Percentiles rank a stretch among this genome's conserved stretches.
Evolutionary conservation across 257 asterid genomes (phyloP).

Genomic region (Fraxinus cuspidata): DNA sequence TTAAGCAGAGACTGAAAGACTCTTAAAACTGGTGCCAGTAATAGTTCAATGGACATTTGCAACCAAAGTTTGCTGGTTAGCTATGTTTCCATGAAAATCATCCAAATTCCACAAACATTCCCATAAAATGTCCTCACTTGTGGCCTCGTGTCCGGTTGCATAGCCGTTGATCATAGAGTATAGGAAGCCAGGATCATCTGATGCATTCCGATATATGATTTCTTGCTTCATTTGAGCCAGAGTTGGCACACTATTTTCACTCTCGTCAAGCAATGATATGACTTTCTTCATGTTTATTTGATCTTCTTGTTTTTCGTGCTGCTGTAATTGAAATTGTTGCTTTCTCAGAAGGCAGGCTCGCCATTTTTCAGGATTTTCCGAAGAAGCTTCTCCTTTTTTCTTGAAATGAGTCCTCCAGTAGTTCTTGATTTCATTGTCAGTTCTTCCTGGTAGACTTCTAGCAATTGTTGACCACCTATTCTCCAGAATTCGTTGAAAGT

Average conservation of each 20-base stretch:
- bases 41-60: slow-evolving; percentile 27
- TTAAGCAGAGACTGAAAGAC: not conserved
- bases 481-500: not conserved
- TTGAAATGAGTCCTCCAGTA: slow-evolving; percentile 92
- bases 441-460: slow-evolving; percentile 77
- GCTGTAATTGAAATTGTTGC: slow-evolving; percentile 63
- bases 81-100: slow-evolving; percentile 46
- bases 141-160: slow-evolving; percentile 34
- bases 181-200: slow-evolving; percentile 30
- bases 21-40: not conserved
- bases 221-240: slow-evolving; percentile 46
- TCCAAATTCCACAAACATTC: slow-evolving; percentile 76
- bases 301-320: slow-evolving; percentile 32
- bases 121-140: slow-evolving; percentile 54
- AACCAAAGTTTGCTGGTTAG: slow-evolving; percentile 32
- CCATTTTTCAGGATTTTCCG: slow-evolving; percentile 40
- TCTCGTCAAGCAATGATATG: slow-evolving; percentile 44
- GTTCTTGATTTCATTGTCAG: slow-evolving; percentile 80
- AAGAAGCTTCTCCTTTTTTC: slow-evolving; percentile 44
- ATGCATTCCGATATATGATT: slow-evolving; percentile 7
- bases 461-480: slow-evolving; percentile 89
- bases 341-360: slow-evolving; percentile 48
- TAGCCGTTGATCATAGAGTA: slow-evolving; percentile 42
- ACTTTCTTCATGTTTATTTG: slow-evolving; percentile 42
- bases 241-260: slow-evolving; percentile 25